Conservation (phyloP, 495 filamentous ascomycete species). For the Pseudomonodictys pantanalensis region DNA sequence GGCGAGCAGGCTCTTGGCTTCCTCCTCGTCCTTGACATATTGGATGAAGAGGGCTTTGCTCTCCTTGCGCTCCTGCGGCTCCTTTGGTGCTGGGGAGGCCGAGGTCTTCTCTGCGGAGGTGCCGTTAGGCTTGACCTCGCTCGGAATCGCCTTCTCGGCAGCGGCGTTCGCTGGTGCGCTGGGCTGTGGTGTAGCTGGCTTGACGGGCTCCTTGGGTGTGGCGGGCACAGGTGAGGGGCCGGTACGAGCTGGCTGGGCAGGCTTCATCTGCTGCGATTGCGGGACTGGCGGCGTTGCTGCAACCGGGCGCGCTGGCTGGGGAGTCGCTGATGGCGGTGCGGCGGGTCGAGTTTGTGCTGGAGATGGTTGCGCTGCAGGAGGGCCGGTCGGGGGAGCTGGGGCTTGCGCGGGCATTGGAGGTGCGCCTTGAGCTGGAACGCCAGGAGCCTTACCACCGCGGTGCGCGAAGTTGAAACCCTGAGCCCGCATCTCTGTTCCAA, state of each 20-base stretch:
- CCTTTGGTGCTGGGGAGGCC: conserved; percentile 29
- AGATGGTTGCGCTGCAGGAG: conserved; percentile 40
- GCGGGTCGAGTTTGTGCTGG: conserved; percentile 41
- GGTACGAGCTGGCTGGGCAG: conserved; percentile 45
- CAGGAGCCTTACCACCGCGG: conserved; percentile 62
- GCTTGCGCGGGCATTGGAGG: conserved; percentile 35
- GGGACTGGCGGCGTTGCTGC: conserved; percentile 43
- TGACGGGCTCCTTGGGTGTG: conserved; percentile 45
- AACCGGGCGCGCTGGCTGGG: conserved; percentile 40
- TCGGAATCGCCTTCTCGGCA: conserved; percentile 38
- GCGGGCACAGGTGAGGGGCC: conserved; percentile 51
- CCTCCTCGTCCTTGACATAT: conserved; percentile 72
- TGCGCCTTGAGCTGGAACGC: conserved; percentile 33
- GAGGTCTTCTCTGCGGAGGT: conserved; percentile 34
- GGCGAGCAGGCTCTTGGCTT: conserved; percentile 70
- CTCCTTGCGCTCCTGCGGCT: conserved; percentile 42
- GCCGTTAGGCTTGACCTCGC: conserved; percentile 43
- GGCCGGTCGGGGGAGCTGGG: conserved; percentile 23
- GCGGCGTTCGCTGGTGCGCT: conserved; percentile 42
- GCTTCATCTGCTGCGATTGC: conserved; percentile 50
- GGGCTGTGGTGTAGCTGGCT: conserved; percentile 54
- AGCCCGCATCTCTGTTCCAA: conserved; percentile 96
- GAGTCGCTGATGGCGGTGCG: conserved; percentile 15
- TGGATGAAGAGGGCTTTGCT: conserved; percentile 81
- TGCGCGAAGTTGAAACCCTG: conserved; percentile 99